These are phyloP conservation scores for Neurospora sp. DNA, from an alignment of 2,329 filamentous ascomycete genomes.

Conservation along the genomic window DNA sequence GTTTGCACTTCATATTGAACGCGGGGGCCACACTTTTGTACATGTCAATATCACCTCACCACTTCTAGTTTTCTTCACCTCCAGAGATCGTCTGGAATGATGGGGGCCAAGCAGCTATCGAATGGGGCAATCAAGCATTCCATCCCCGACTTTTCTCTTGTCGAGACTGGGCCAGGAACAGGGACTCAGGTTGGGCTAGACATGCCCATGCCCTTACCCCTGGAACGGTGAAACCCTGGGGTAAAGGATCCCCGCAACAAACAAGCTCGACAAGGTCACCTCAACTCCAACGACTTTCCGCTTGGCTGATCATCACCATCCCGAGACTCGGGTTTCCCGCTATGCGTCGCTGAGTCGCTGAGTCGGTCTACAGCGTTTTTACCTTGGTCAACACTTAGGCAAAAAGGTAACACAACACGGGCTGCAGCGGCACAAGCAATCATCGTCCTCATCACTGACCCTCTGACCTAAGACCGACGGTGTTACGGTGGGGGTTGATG, in stretches of 20 bases:
- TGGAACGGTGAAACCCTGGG: neutral
- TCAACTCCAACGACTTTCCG: neutral
- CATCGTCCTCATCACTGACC: neutral
- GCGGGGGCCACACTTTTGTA: neutral
- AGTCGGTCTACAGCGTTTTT: neutral
- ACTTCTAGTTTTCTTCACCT: neutral
- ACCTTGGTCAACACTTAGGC: neutral
- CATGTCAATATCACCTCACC: neutral
- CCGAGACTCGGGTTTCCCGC: neutral
- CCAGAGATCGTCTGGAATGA: neutral
- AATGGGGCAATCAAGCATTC: neutral
- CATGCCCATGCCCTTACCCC: neutral
- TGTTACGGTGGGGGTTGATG: neutral
- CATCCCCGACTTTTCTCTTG: neutral
- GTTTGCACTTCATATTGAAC: neutral
- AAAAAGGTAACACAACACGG: neutral
- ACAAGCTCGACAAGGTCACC: neutral
- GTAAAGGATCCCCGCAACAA: neutral
- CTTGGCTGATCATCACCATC: neutral
- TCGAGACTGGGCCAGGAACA: neutral
- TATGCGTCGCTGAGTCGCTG: neutral
- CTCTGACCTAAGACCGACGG: neutral
- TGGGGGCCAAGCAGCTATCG: neutral
- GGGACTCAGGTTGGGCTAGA: neutral
- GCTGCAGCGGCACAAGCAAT: neutral